Evolutionary conservation across 2,329 filamentous ascomycete species (phyloP), one percentile per base, ranked within the genome.

Genomic region (Aspergillus sp.): DNA sequence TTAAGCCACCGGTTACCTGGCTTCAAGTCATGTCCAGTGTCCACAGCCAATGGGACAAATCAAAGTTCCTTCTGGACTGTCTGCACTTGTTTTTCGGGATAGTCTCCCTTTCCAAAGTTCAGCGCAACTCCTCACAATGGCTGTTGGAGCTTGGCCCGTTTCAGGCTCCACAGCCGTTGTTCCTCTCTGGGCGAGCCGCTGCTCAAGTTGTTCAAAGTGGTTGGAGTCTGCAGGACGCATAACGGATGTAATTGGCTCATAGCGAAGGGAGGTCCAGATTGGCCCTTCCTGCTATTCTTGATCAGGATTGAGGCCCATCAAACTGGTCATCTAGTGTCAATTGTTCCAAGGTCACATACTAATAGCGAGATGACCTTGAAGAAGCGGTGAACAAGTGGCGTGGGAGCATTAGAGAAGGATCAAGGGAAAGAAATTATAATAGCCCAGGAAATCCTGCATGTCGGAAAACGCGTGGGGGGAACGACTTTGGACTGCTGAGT

Each of bases 381-480:
- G 63, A 46, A 66, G 67, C 66, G 67, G 67, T 69, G 67, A 67
- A 53, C 52, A 34, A 50, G 22, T 30, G 43, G 54, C 19, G 58
- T 52, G 53, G 41, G 38, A 60, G 60, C 38, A 60, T 41, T 15
- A 52, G 48, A 34, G 45, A 25, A 53, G 45, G 52, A 62, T 48
- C 54, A 54, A 57, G 41, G 22, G 49, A 47, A 25, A 56, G 43
- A 25, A 53, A 60, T 41, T 55, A 57, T 23, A 30, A 53, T 34
- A 11, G 47, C 28, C 48, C 46, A 38, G 49, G 28, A 52, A 30
- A 49, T 54, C 50, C 50, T 59, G 57, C 50, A 54, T 41, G 17
- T 45, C 43, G 45, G n/a, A 59, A 38, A 50, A 19, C 48, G 17
- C 23, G 9, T 28, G 28, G 23, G 41, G 22, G 22, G 19, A 28